Evolutionary conservation across 163 green algal genomes (phyloP), one percentile per base, ranked within the genome.

Genomic region (Coccomyxa subellipsoidea): DNA sequence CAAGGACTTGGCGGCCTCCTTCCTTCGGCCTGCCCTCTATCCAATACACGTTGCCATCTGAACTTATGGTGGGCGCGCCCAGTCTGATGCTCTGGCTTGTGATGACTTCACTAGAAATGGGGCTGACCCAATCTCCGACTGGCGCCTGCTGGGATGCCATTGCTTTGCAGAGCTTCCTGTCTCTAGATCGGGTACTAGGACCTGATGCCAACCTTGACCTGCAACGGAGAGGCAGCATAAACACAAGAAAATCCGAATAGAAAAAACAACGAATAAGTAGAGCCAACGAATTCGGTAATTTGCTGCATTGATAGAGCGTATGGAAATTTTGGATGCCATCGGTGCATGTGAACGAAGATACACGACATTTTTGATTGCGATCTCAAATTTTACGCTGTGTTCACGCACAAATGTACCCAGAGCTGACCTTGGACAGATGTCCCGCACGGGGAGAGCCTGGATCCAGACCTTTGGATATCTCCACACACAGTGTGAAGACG

Each of bases 11-110:
- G 0, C 90, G 80, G 1, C 91, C 92, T 32, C 87, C 84, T 80
- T 96, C 93, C 2, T 73, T 72, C 0, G 93, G 91, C 6, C 93
- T 83, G 3, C 84, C 82, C 77, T 96, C 93, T 39, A 94, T 25
- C 90, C 91, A 96, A 31, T 87, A 83, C 12, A 94, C 59, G 3
- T 81, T 72, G 1, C 90, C 93, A 54, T 89, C 87, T 4, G 81
- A 15, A 2, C 84, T 83, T 7, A 93, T 59, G 12, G 34, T 66
- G 3, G 87, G 79, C 0, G 71, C 53, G 0, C 85, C 84, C 7
- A 96, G 87, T 8, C 82, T 9, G 32, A 93, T 89, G 35, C 82
- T 84, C 69, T 90, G 84, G 35, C 81, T 82, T 0, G 83, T 84
- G 66, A 93, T 92, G 25, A 92, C 78, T 47, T 92, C 85, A 4